A percentile compares a stretch with the other conserved stretches of the same genome.
These are phyloP conservation scores for Populus hybrid DNA, from an alignment of 441 rosid species.

Conservation along the genomic window DNA sequence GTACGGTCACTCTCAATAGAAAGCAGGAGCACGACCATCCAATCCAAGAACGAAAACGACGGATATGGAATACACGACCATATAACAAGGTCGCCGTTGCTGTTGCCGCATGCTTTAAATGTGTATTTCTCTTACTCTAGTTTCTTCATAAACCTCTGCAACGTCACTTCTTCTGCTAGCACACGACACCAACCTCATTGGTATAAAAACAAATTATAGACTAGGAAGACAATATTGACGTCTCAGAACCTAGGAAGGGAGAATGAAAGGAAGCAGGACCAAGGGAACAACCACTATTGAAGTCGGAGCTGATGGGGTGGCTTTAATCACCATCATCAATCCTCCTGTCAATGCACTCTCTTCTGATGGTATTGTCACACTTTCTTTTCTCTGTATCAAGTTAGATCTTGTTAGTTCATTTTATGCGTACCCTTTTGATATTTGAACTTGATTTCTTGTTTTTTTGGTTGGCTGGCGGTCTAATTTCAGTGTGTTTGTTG, in stretches of 20 bases:
- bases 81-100: neutral
- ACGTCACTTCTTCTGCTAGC: neutral
- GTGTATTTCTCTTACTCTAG: neutral
- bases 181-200: neutral
- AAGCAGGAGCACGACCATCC: too few species aligned
- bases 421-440: neutral
- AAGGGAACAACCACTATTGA: slow-evolving; percentile 71
- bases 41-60: too few species aligned
- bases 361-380: slow-evolving; percentile 64
- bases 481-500: too few species aligned
- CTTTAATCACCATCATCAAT: slow-evolving; percentile 77
- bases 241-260: neutral
- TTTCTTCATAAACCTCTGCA: neutral
- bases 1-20: too few species aligned
- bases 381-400: neutral
- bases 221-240: neutral
- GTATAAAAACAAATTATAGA: too few species aligned
- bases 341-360: slow-evolving; percentile 97
- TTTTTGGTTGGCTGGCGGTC: too few species aligned
- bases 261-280: slow-evolving; percentile 37
- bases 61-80: too few species aligned
- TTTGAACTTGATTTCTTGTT: neutral
- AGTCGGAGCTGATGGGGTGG: slow-evolving; percentile 90
- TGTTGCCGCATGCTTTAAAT: neutral
- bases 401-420: neutral